Conservation (phyloP, 2,329 filamentous ascomycete species). For the Ophiostoma perfectum region DNA sequence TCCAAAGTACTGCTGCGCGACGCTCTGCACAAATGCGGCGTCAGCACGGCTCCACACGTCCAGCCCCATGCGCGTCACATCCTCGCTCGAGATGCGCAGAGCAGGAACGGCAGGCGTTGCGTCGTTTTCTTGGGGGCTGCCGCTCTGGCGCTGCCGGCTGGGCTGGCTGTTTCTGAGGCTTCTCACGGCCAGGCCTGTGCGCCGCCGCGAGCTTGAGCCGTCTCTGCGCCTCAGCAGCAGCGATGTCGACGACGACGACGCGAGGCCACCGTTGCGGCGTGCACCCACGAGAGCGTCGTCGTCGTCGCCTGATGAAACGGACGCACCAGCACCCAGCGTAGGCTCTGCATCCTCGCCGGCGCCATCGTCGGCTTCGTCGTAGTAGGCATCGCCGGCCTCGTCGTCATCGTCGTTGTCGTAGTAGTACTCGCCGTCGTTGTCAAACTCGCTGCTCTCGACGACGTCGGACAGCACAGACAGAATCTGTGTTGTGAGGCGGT, state of each 20-base stretch:
- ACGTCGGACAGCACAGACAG: conserved; percentile 58
- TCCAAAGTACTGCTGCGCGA: conserved; percentile 61
- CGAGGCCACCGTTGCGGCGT: conserved; percentile 20
- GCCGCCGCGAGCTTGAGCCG: not conserved
- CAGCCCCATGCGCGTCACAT: conserved; percentile 66
- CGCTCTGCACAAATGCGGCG: conserved; percentile 60
- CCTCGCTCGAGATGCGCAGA: conserved; percentile 57
- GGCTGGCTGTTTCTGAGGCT: conserved; percentile 26
- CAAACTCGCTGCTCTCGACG: conserved; percentile 46
- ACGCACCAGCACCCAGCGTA: not conserved
- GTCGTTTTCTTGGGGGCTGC: not conserved
- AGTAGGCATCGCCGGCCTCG: conserved; percentile 32
- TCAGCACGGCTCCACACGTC: conserved; percentile 72
- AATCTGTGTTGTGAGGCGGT: conserved; percentile 64
- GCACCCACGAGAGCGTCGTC: conserved; percentile 21
- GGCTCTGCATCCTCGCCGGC: conserved; percentile 19
- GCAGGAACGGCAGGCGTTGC: conserved; percentile 21
- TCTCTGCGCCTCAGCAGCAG: conserved; percentile 21
- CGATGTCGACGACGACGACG: conserved; percentile 10
- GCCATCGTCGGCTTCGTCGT: conserved; percentile 36
- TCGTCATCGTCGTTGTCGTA: conserved; percentile 22
- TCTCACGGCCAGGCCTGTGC: not conserved
- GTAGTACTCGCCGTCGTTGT: conserved; percentile 38
- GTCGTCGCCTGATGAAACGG: not conserved
- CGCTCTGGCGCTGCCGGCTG: not conserved